Base-by-base conservation (phyloP, 2,329 filamentous ascomycete genomes). In the Talaromyces sp. region DNA sequence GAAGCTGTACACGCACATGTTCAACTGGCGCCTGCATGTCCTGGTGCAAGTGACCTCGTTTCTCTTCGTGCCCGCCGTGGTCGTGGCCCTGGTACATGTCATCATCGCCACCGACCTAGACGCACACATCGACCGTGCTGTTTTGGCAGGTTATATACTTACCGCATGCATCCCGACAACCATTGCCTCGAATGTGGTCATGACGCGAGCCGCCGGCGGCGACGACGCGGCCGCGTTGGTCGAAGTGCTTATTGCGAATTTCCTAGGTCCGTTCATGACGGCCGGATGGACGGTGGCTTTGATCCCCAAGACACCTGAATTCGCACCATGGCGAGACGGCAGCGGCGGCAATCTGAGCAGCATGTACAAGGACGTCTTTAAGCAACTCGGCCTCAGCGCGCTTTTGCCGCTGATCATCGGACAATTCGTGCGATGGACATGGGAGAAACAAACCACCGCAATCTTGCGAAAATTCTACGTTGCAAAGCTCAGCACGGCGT, bases 131-230 rank as follows among this genome's bases (percentile, higher is more conserved):
- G 85, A 88, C 58, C 78, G 83, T 0, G 84, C 85, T 60, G 79
- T 91, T 46, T 75, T 91, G 31, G 82, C 88, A 3, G 88, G 88
- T 10, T 84, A 90, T 70, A 80, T 90, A 3, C 83, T 88, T 43
- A 80, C 85, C 1, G 82, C 85, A n/a, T 88, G 84, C 67, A 83
- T 89, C 4, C 87, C 88, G 1, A 91, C 88, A 0, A 90, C 88
- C 0, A 88, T 90, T 66, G 83, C 86, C 8, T 89, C 85, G 52
- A 90, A 90, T 69, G 85, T 89, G 8, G 85, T 90, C 46, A 90
- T 90, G 87, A 90, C 88, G 6, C 77, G 86, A 27, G 80, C 84
- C 43, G 84, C 88, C 0, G 84, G 87, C 41, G 88, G 88, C 5
- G 88, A 90, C 65, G 83, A 86, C 61, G 83, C 83, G 2, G 83